Evolutionary conservation across 2,329 filamentous ascomycete genomes (phyloP).

Genomic region (Fusarium coicis): DNA sequence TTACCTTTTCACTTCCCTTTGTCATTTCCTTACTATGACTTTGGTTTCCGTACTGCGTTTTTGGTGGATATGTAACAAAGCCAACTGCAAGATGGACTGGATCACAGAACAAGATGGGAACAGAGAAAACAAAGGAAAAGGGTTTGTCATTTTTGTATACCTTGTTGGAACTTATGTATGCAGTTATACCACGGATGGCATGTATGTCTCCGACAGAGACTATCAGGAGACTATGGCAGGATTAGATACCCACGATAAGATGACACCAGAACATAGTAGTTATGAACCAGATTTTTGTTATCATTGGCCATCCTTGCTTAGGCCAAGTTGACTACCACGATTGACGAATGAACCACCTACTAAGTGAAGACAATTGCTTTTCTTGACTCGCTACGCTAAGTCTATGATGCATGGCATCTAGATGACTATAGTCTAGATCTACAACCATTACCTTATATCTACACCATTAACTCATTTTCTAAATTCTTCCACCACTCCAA

Average conservation of each 20-base stretch:
- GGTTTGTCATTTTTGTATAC: conserved; percentile 10
- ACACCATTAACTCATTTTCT: conserved; percentile 47
- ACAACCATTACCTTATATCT: conserved; percentile 1
- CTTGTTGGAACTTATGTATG: conserved; percentile 24
- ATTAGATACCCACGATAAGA: conserved; percentile 35
- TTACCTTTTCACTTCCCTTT: conserved; percentile 2
- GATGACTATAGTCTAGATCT: conserved; percentile 7
- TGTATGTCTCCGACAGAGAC: not conserved
- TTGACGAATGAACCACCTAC: not conserved
- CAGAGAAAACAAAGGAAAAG: conserved; percentile 2
- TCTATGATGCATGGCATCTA: not conserved
- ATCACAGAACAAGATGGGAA: conserved; percentile 30
- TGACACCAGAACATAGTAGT: not conserved
- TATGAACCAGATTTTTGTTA: not conserved
- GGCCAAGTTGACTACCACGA: not conserved
- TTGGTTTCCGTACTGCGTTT: not conserved
- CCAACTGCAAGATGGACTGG: conserved; percentile 1
- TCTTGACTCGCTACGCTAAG: not conserved
- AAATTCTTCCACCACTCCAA: conserved; percentile 46
- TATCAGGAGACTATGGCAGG: conserved; percentile 1
- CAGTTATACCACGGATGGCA: conserved; percentile 16
- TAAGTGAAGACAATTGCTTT: not conserved
- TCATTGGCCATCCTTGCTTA: not conserved
- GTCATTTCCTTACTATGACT: not conserved
- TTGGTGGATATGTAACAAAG: conserved; percentile 13